Evolutionary conservation across 495 filamentous ascomycete genomes (phyloP), one percentile per base, ranked within the genome.

Genomic region (Penicillium lagena): DNA sequence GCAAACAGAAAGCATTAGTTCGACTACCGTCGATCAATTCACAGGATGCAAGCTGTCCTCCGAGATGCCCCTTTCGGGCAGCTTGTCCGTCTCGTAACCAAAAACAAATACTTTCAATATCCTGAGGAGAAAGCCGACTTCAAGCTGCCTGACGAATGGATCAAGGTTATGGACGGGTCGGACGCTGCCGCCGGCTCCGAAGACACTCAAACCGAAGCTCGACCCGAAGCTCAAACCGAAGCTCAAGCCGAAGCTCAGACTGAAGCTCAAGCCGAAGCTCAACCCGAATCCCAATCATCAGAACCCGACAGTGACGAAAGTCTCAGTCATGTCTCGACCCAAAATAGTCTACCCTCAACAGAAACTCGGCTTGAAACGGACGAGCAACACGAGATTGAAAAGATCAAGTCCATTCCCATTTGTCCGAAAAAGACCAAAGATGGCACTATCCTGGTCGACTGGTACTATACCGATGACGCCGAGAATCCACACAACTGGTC

Each of bases 401-500:
- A 68, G 31, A 68, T 64, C 36, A 62, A 72, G 45, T 76, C 69
- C 10, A 64, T 66, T 7, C 72, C 76, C 15, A 68, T 79, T 29
- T 52, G 60, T 0, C 73, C 78, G 0, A 58, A 50, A 31, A 64
- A 71, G 44, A 67, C 57, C 36, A 70, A 46, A 30, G 60, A 64
- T 17, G 60, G 60, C 13, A 35, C 47, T 35, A 73, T 69, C 37
- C 60, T 79, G 0, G 73, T 77, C n/a, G 71, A 77, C 42, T 80
- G 77, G 77, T 77, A 79, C 49, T 67, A 62, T 34, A 70, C 71
- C 5, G 67, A 75, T 32, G 77, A 79, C 49, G 50, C 60, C 8
- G 74, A 63, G 5, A 79, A 81, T 40, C 78, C 77, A 2, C 71
- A 77, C 34, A 80, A 79, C 40, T 81, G 77, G 77, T 64, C 67